Conservation (phyloP, 164 flowering plant species). For the Aristolochia contorta region DNA sequence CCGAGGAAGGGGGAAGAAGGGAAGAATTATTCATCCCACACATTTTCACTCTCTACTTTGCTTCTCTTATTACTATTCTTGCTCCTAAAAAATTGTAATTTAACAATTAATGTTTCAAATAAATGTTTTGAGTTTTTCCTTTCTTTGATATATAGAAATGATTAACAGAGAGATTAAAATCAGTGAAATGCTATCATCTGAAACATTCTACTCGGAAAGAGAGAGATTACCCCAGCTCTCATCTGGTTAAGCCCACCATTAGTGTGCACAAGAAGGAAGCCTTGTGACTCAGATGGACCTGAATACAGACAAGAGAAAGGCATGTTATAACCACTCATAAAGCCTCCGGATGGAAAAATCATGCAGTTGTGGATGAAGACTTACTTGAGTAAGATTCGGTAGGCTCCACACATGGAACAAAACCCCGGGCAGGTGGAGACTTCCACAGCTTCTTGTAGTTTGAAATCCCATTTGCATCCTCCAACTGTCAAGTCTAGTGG, state of each 20-base stretch:
- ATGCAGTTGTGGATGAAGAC: not conserved
- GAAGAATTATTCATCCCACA: no score
- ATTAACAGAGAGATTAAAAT: no score
- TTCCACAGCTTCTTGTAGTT: conserved; percentile 81
- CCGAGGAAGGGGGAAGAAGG: no score
- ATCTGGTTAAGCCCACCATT: conserved; percentile 99
- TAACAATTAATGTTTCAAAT: no score
- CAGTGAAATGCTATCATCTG: no score
- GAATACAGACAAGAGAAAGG: conserved; percentile 16
- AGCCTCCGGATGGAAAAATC: not conserved
- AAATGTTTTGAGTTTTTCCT: no score
- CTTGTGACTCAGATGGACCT: conserved; percentile 59
- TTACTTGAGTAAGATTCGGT: conserved; percentile 55
- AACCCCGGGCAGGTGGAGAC: conserved; percentile 58
- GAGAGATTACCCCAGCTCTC: conserved; percentile 87
- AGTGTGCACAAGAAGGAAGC: conserved; percentile 79
- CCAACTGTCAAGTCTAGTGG: conserved; percentile 91
- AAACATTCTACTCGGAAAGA: no score
- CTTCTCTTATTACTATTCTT: no score
- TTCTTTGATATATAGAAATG: no score
- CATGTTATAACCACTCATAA: not conserved
- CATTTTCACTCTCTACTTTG: no score
- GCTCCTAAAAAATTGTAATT: no score
- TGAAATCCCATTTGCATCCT: conserved; percentile 31
- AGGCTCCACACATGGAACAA: conserved; percentile 61